Conservation (phyloP, 2,329 filamentous ascomycete genomes). For the Cercospora sp. region DNA sequence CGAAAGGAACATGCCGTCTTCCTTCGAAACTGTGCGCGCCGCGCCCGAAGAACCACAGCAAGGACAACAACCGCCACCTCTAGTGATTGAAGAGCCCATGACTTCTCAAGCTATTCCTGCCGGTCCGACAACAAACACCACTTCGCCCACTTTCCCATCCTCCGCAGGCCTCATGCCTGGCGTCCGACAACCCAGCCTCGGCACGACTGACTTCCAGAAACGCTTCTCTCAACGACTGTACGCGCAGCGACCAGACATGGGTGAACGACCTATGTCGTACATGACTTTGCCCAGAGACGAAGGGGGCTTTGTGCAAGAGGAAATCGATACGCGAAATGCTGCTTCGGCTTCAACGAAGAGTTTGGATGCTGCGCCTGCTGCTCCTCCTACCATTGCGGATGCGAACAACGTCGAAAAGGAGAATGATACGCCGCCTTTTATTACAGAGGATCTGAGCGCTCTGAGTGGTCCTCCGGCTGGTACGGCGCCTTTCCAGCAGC, state of each 20-base stretch:
- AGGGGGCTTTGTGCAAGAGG: slow-evolving; percentile 24
- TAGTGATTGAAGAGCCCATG: slow-evolving; percentile 17
- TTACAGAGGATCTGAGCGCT: slow-evolving; percentile 26
- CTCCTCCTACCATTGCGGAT: neutral
- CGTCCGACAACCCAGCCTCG: neutral
- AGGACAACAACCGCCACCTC: neutral
- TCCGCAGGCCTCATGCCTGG: slow-evolving; percentile 11
- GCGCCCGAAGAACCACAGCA: neutral
- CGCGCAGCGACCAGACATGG: slow-evolving; percentile 12
- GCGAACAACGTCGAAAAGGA: neutral
- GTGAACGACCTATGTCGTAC: slow-evolving; percentile 35
- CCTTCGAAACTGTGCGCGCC: neutral
- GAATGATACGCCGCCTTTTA: neutral
- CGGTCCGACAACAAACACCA: slow-evolving; percentile 7
- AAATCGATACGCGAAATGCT: slow-evolving; percentile 18
- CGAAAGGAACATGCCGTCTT: neutral
- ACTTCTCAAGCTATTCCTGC: slow-evolving; percentile 21
- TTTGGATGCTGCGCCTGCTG: neutral
- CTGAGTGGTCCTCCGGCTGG: slow-evolving; percentile 29
- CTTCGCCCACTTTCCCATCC: neutral
- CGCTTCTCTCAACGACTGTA: slow-evolving; percentile 28
- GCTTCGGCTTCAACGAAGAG: neutral
- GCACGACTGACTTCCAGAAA: slow-evolving; percentile 14
- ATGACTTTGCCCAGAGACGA: slow-evolving; percentile 29
- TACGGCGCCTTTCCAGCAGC: slow-evolving; percentile 30